phyloP scores from a whole-genome alignment of 2,329 filamentous ascomycete genomes.

The Hypoxylon sp. region DNA sequence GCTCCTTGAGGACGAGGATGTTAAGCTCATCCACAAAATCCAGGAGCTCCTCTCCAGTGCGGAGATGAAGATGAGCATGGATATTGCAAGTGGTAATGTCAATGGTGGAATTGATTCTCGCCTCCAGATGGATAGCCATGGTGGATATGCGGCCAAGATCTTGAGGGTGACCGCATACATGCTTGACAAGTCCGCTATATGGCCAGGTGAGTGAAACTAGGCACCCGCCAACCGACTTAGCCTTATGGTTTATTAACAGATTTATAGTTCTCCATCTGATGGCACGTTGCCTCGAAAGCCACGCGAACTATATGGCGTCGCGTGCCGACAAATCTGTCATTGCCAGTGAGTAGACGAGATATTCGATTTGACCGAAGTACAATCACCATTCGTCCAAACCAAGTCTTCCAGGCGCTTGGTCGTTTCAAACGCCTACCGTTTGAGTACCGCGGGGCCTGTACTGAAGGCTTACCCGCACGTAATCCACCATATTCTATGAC shows the following conservation, averaged over 20 bases:
- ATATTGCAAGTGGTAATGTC: conserved; percentile 63
- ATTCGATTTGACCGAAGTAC: not conserved
- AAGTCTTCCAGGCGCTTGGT: not conserved
- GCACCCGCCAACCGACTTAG: not conserved
- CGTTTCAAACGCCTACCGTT: not conserved
- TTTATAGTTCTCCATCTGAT: conserved; percentile 66
- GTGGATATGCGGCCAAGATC: conserved; percentile 87
- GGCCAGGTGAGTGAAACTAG: conserved; percentile 78
- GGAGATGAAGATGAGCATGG: conserved; percentile 82
- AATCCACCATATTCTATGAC: not conserved
- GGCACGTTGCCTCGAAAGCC: conserved; percentile 68
- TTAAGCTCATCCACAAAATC: conserved; percentile 86
- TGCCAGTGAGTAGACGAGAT: conserved; percentile 55
- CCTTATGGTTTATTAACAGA: conserved; percentile 32
- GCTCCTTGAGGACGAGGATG: conserved; percentile 92
- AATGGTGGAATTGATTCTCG: conserved; percentile 66
- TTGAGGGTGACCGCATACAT: conserved; percentile 87
- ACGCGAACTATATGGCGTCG: conserved; percentile 66
- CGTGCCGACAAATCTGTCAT: conserved; percentile 68
- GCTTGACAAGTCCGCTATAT: conserved; percentile 89
- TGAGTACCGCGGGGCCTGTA: not conserved
- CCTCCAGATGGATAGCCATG: conserved; percentile 71
- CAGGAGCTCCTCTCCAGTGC: conserved; percentile 82
- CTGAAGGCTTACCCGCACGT: not conserved
- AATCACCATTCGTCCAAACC: not conserved